phyloP scores from a whole-genome alignment of 2,329 filamentous ascomycete genomes.

The Helotiales sp. region DNA sequence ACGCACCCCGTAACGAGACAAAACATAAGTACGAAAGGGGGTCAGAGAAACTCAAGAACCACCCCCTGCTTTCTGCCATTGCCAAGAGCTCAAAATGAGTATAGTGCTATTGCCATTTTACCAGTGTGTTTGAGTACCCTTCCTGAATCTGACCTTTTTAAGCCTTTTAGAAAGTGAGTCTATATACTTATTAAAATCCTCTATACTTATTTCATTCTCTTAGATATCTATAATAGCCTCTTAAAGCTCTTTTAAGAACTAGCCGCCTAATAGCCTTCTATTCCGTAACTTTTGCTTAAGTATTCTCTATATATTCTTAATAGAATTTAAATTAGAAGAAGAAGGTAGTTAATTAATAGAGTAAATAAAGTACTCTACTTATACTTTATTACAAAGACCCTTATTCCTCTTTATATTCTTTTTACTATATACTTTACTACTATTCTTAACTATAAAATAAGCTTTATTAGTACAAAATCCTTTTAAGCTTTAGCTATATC shows the following conservation, averaged over 20 bases:
- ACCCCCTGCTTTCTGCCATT: background rate
- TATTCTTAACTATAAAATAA: background rate
- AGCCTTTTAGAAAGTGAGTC: slow-evolving; percentile 12
- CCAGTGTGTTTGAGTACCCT: background rate
- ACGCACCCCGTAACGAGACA: too few relatives aligned
- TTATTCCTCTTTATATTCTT: slow-evolving; percentile 6
- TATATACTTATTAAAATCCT: slow-evolving; percentile 17
- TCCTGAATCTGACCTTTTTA: slow-evolving; percentile 14
- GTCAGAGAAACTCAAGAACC: too few relatives aligned
- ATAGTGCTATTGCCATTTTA: background rate
- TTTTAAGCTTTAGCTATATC: background rate
- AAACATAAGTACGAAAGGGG: too few relatives aligned
- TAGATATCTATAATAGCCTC: slow-evolving; percentile 17
- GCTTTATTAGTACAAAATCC: background rate
- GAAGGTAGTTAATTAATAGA: slow-evolving; percentile 9
- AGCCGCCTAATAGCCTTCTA: slow-evolving; percentile 8
- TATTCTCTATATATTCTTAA: slow-evolving; percentile 17
- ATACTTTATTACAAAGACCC: slow-evolving; percentile 11
- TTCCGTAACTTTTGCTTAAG: slow-evolving; percentile 15
- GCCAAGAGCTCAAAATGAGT: background rate
- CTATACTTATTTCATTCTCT: slow-evolving; percentile 17
- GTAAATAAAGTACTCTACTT: slow-evolving; percentile 14
- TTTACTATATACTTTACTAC: slow-evolving; percentile 6
- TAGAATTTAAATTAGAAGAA: slow-evolving; percentile 10
- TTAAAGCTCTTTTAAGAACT: slow-evolving; percentile 11